A percentile compares a stretch with the other conserved stretches of the same genome.
Conservation (phyloP, 2,329 filamentous ascomycete species). For the Fusarium praegraminearum region DNA sequence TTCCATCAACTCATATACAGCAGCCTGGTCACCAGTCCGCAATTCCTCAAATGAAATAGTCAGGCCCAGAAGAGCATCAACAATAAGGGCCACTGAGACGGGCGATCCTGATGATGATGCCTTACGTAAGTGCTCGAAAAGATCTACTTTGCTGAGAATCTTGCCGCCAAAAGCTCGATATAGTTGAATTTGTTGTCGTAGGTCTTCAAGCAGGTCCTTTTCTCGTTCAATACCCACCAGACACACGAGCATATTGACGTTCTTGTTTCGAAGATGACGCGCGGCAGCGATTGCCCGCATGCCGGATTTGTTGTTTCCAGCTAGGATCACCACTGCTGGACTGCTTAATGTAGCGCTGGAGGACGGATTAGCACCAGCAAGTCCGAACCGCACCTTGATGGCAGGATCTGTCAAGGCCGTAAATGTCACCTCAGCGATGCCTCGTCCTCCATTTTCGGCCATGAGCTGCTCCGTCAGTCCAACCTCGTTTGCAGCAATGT, state of each 20-base stretch:
- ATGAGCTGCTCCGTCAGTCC: conserved; percentile 91
- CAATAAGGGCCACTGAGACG: conserved; percentile 78
- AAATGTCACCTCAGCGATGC: conserved; percentile 86
- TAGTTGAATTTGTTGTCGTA: conserved; percentile 84
- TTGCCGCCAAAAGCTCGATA: conserved; percentile 86
- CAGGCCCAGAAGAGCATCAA: conserved; percentile 89
- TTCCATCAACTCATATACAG: conserved; percentile 88
- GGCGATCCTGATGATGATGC: conserved; percentile 57
- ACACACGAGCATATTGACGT: conserved; percentile 83
- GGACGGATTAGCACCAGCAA: conserved; percentile 56
- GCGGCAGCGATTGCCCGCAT: conserved; percentile 86
- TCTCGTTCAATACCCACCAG: conserved; percentile 88
- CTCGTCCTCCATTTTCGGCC: conserved; percentile 89
- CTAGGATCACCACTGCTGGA: conserved; percentile 77
- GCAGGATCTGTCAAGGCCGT: conserved; percentile 73
- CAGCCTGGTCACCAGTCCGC: conserved; percentile 82
- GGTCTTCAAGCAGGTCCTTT: conserved; percentile 81
- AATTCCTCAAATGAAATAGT: conserved; percentile 91
- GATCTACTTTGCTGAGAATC: conserved; percentile 71
- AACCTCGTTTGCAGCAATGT: conserved; percentile 87
- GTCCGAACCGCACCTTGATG: conserved; percentile 64
- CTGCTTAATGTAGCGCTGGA: conserved; percentile 49
- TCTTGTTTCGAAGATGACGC: conserved; percentile 86
- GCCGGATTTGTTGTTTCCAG: conserved; percentile 93
- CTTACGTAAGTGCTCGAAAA: conserved; percentile 70